Base-by-base conservation (phyloP, 768 basidiomycete species). In the Termitomyces heimii region DNA sequence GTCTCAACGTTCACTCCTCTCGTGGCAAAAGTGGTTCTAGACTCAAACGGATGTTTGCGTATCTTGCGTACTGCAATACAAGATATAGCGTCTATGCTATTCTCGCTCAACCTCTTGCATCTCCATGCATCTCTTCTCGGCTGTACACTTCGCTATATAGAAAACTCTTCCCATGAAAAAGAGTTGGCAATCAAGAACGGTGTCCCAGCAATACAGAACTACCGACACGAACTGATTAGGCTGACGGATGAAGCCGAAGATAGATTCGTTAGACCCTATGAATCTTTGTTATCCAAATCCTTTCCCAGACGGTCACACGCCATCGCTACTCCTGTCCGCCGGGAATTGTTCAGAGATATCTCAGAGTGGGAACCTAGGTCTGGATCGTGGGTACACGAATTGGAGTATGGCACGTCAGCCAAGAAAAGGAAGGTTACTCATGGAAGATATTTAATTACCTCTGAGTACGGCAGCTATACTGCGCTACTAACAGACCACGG, bases 91-190 rank as follows among this genome's bases (percentile, higher is more conserved):
- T 42, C 59, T 3, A 54, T 64, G 12, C 65, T 84, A 16, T 66
- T 68, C 20, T 65, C 64, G 0, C 68, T 72, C 42, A 65, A 65
- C 20, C 63, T 82, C 16, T 69, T 72, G 7, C 68, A 61, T 7
- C 70, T 81, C 18, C 80, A 82, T 53, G 79, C 81, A 9, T 80
- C 80, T 9, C 62, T 84, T 24, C 84, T 79, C 77, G 73, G 75
- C 16, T 80, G 78, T 54, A 76, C 76, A 5, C 76, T 83, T 24
- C 71, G 68, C 39, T 71, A 77, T 56, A 69, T 82, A 53, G 82
- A 84, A 57, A 64, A 67, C 42, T 63, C 63, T 29, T 55, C 70
- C 42, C 56, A 46, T 48, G 67, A 67, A 43, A 56, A 53, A 13
- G 32, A 63, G 9, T 51, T 67, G 10, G 60, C 56, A 10, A 51